phyloP scores from a whole-genome alignment of 345 rosid species.

The Eutrema japonicum region DNA sequence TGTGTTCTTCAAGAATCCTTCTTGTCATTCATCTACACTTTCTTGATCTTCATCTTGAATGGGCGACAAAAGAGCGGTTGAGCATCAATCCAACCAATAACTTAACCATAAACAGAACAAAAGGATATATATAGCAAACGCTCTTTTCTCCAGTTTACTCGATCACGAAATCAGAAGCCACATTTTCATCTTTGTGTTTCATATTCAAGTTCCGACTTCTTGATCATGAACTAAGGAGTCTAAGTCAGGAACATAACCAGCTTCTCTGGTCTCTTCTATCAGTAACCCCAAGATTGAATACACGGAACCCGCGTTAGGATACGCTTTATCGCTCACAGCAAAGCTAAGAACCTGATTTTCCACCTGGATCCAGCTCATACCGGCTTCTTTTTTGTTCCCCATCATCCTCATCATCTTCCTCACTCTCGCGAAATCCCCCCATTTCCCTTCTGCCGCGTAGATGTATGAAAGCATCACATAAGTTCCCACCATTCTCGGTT shows the following conservation, averaged over 20 bases:
- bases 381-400: conserved; percentile 74
- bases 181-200: conserved; percentile 1
- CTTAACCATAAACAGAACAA: not conserved
- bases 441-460: conserved; percentile 78
- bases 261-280: conserved; percentile 59
- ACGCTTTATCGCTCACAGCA: conserved; percentile 58
- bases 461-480: conserved; percentile 77
- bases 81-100: conserved; percentile 9
- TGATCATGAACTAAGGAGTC: conserved; percentile 52
- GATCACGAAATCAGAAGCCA: not conserved
- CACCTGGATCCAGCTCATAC: conserved; percentile 84
- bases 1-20: not conserved
- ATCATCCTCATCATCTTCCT: conserved; percentile 66
- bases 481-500: conserved; percentile 64
- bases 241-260: conserved; percentile 54
- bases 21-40: not conserved
- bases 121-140: no score
- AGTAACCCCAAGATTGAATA: conserved; percentile 57
- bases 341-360: conserved; percentile 64
- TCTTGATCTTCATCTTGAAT: conserved; percentile 18
- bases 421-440: conserved; percentile 68
- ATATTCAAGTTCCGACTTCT: conserved; percentile 49
- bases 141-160: no score
- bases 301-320: conserved; percentile 46
- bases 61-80: not conserved